Percentiles rank a stretch among this genome's conserved stretches.
phyloP scores from a whole-genome alignment of 2,329 filamentous ascomycete species.

The Claviceps paspali region DNA sequence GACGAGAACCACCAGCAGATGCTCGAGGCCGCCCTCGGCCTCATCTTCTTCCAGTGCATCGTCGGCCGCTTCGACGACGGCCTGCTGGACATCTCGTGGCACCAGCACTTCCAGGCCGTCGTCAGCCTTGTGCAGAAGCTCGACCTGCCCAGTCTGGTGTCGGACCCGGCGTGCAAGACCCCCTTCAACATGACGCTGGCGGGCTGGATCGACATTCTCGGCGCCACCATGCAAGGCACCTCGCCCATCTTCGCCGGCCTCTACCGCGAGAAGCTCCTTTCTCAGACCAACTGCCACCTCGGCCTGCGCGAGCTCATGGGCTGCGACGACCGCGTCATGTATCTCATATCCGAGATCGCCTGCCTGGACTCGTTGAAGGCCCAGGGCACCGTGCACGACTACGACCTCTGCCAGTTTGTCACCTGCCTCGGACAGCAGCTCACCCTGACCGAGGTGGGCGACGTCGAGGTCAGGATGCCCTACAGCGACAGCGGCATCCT shows the following conservation, averaged over 20 bases:
- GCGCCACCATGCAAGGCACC: slow-evolving; percentile 77
- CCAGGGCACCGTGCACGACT: slow-evolving; percentile 70
- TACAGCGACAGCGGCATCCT: slow-evolving; percentile 60
- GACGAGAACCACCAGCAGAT: slow-evolving; percentile 79
- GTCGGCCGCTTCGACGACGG: slow-evolving; percentile 75
- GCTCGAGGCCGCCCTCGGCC: slow-evolving; percentile 78
- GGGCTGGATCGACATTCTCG: slow-evolving; percentile 93
- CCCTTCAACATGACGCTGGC: slow-evolving; percentile 93
- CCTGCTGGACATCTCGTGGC: slow-evolving; percentile 87
- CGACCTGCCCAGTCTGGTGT: slow-evolving; percentile 55
- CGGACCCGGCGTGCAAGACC: slow-evolving; percentile 42
- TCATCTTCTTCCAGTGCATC: slow-evolving; percentile 93
- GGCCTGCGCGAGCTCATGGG: slow-evolving; percentile 91
- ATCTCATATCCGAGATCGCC: slow-evolving; percentile 91
- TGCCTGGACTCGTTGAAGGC: slow-evolving; percentile 82
- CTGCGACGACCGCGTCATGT: slow-evolving; percentile 95
- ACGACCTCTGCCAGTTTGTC: slow-evolving; percentile 78
- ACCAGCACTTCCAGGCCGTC: slow-evolving; percentile 89
- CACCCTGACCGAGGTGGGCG: slow-evolving; percentile 57
- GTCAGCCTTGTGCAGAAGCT: slow-evolving; percentile 75
- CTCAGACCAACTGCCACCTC: slow-evolving; percentile 40
- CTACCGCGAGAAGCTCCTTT: slow-evolving; percentile 89
- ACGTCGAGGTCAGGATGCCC: slow-evolving; percentile 40
- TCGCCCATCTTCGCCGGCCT: slow-evolving; percentile 82
- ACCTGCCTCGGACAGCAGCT: slow-evolving; percentile 78